A percentile compares a stretch with the other conserved stretches of the same genome.
Conservation (phyloP, 805 yeast genomes). For the Metschnikowia arizonensis region DNA sequence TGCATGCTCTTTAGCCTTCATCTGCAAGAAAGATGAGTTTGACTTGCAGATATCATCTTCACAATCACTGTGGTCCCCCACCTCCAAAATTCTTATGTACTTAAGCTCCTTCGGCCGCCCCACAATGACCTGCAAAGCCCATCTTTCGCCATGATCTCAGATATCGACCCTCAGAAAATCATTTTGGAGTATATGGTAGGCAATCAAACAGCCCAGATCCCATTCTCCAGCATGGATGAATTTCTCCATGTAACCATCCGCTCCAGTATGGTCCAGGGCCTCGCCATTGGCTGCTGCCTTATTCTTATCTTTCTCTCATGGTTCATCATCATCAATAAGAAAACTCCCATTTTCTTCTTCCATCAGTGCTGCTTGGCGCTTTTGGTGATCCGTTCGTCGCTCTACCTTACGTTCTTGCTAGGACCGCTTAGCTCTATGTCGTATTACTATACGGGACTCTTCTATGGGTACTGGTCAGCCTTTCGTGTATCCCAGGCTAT, state of each 20-base stretch:
- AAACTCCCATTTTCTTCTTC: conserved; percentile 68
- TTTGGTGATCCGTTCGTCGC: conserved; percentile 55
- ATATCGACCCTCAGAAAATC: conserved; percentile 9
- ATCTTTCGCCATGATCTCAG: conserved; percentile 6
- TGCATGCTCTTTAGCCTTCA: neutral
- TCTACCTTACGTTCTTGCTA: conserved; percentile 52
- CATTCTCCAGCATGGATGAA: conserved; percentile 13
- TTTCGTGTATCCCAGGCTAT: conserved; percentile 56
- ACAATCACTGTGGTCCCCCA: neutral
- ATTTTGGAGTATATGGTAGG: conserved; percentile 12
- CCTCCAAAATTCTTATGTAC: neutral
- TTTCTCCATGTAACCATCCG: conserved; percentile 7
- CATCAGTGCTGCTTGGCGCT: conserved; percentile 59
- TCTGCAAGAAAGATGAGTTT: neutral
- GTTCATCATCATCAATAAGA: conserved; percentile 38
- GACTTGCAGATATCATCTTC: neutral
- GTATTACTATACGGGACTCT: conserved; percentile 35
- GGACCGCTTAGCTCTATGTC: conserved; percentile 51
- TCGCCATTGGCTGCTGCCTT: conserved; percentile 15
- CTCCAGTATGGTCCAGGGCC: conserved; percentile 12
- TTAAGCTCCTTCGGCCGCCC: neutral
- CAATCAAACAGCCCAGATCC: conserved; percentile 5
- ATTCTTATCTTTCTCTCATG: conserved; percentile 17
- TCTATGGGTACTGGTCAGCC: conserved; percentile 26
- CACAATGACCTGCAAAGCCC: neutral